A percentile compares a stretch with the other conserved stretches of the same genome.
These are phyloP conservation scores for Austroboletus niveus DNA, from an alignment of 1,284 basidiomycete genomes.

Conservation along the genomic window DNA sequence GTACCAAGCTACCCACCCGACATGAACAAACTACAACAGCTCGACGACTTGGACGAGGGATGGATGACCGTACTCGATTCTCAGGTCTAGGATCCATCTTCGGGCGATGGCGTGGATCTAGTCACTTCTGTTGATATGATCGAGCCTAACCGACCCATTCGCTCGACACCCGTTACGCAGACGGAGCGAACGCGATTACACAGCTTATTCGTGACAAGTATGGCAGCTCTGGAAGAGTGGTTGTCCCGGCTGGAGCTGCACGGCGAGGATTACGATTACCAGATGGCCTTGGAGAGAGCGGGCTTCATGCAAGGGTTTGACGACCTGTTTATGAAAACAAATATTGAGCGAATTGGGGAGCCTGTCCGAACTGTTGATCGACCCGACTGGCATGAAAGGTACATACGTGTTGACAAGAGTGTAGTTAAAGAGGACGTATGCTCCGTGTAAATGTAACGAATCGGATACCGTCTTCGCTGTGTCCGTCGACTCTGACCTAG, in stretches of 20 bases:
- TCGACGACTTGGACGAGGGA: constrained; percentile 67
- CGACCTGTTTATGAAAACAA: constrained; percentile 55
- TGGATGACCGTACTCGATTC: constrained; percentile 63
- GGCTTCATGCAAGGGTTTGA: constrained; percentile 61
- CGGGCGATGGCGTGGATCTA: constrained; percentile 48
- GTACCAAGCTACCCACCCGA: constrained; percentile 57
- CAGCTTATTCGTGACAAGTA: constrained; percentile 60
- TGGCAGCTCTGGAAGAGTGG: constrained; percentile 64
- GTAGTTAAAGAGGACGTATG: neutral
- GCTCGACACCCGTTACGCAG: constrained; percentile 43
- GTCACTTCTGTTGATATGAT: constrained; percentile 32
- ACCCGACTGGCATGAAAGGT: constrained; percentile 16
- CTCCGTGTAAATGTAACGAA: constrained; percentile 1
- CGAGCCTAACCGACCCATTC: constrained; percentile 9
- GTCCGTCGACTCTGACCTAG: constrained; percentile 33
- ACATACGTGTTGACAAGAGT: constrained; percentile 24
- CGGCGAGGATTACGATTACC: constrained; percentile 35
- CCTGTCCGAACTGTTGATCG: constrained; percentile 33
- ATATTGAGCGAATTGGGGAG: constrained; percentile 52
- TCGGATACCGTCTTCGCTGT: constrained; percentile 26
- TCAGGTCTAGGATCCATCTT: constrained; percentile 60
- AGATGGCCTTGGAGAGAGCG: constrained; percentile 42
- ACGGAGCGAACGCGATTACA: constrained; percentile 66
- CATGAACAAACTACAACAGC: constrained; percentile 42
- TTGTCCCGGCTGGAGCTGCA: constrained; percentile 37